Evolutionary conservation across 208 protist species (phyloP), one percentile per base, ranked within the genome.

Genomic region (Crithidia fasciculata): DNA sequence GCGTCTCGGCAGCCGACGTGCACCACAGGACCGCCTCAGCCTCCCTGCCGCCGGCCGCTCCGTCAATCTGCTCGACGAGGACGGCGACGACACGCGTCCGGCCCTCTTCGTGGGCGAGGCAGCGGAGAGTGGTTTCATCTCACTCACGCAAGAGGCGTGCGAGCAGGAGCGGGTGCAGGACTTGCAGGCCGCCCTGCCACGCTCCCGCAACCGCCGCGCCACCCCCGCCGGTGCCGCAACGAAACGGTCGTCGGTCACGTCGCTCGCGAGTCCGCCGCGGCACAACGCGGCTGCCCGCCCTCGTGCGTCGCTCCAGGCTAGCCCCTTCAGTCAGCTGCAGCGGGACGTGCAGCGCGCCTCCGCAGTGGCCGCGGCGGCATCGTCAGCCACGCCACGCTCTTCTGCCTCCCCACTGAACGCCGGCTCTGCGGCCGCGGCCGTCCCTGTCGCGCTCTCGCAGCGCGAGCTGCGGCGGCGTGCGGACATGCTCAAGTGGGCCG

Each of bases 401-500:
- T 53, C 28, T 12, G 37, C 49, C 56, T 37, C 47, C 28, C n/a
- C 71, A 8, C 13, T 16, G 8, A 40, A 13, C 47, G 37, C 16
- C 49, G 36, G 8, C n/a, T n/a, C 39, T 9, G 16, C 49, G 9
- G 52, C 44, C 10, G 18, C 64, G 4, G 64, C 64, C 5, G 37
- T n/a, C 12, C 36, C 18, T 15, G 13, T 28, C n/a, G 53, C 57
- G 54, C 69, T 70, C 53, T 80, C 68, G 12, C 74, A 74, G 49
- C 71, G 65, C 16, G 74, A 80, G 55, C 69, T 74, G 62, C 67
- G 68, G 12, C 61, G 74, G 47, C 72, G 66, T 39, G 58, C 65
- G 8, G 65, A 78, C n/a, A 80, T 81, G 82, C 75, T 72, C 56
- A 69, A 65, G 43, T 94, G 89, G 89, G 81, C 72, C 6, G 76